phyloP scores from a whole-genome alignment of 1,284 basidiomycete species.

The Golubevia pallescens region DNA sequence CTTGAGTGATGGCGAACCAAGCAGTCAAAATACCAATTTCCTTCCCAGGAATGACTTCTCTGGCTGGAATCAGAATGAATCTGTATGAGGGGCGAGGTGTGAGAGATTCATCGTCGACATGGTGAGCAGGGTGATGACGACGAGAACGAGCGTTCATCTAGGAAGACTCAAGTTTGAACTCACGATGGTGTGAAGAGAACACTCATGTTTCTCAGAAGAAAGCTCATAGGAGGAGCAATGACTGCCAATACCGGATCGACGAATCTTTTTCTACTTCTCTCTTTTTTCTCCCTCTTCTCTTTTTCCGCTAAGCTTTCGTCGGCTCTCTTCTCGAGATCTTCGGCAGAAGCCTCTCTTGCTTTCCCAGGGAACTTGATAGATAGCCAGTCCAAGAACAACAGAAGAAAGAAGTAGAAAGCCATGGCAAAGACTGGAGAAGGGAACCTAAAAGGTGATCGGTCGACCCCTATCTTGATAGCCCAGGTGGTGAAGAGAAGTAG shows the following conservation, averaged over 20 bases:
- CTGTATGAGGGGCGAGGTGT: no score
- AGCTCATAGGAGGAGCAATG: slow-evolving; percentile 47
- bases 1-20: slow-evolving; percentile 39
- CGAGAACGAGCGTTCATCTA: not conserved
- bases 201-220: slow-evolving; percentile 46
- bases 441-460: slow-evolving; percentile 37
- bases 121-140: slow-evolving; percentile 11
- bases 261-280: slow-evolving; percentile 11
- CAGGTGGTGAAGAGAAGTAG: slow-evolving; percentile 17
- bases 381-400: slow-evolving; percentile 34
- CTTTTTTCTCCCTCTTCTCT: no score
- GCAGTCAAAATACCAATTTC: slow-evolving; percentile 45
- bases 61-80: slow-evolving; percentile 47
- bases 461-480: slow-evolving; percentile 32
- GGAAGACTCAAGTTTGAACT: not conserved
- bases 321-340: no score
- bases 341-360: not conserved
- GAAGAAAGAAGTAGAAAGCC: slow-evolving; percentile 25
- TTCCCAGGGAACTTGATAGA: slow-evolving; percentile 21
- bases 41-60: slow-evolving; percentile 34
- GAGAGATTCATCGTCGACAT: slow-evolving; percentile 40
- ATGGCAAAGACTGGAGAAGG: slow-evolving; percentile 39
- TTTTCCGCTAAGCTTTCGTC: no score
- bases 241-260: slow-evolving; percentile 23
- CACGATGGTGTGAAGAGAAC: not conserved